Conservation (phyloP, 257 asterid genomes). For the Lithospermum erythrorhizon region DNA sequence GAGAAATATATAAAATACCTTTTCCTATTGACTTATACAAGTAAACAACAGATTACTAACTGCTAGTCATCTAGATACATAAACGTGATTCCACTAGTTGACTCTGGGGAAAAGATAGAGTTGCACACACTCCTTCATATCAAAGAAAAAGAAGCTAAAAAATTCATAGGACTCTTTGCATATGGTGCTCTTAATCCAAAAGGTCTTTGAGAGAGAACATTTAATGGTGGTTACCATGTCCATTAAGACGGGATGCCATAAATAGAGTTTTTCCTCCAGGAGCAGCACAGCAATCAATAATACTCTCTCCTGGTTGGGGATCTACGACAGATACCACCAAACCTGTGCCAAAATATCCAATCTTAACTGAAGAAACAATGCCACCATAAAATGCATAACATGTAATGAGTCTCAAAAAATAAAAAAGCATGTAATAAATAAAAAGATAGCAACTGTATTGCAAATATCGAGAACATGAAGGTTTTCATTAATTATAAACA, state of each 20-base stretch:
- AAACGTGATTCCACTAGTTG: no score
- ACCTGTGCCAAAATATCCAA: conserved; percentile 36
- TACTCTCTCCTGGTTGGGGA: conserved; percentile 80
- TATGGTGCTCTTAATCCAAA: not conserved
- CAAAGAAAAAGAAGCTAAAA: not conserved
- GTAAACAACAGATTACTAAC: not conserved
- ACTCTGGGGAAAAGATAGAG: not conserved
- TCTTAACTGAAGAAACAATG: not conserved
- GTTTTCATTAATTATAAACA: no score
- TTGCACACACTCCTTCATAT: no score
- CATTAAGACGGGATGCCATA: conserved; percentile 72
- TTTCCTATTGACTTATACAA: not conserved
- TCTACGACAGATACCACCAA: conserved; percentile 65
- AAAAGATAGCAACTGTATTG: no score
- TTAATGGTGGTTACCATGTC: conserved; percentile 41
- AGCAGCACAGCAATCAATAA: conserved; percentile 95
- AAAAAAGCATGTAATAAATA: no score
- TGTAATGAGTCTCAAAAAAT: not conserved
- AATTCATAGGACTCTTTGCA: not conserved
- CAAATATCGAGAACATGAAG: no score
- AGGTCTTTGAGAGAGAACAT: not conserved
- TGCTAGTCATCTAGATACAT: no score
- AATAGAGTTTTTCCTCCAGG: conserved; percentile 97
- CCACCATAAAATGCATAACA: not conserved
- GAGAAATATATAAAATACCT: not conserved